phyloP scores from a whole-genome alignment of 202 grass and related monocot species.

The Zoysia matrella region DNA sequence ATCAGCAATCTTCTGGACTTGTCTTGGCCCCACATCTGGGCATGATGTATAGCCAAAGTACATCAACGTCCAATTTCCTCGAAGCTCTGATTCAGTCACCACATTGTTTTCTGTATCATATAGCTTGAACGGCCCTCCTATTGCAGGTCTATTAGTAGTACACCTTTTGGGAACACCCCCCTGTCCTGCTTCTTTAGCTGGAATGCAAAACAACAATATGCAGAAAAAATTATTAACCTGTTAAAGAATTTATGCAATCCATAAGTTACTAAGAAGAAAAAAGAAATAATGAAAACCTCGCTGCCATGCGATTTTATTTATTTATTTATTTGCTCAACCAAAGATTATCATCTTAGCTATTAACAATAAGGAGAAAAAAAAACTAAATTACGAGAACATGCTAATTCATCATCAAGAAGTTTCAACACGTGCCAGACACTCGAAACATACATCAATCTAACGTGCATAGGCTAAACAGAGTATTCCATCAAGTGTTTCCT shows the following conservation, averaged over 20 bases:
- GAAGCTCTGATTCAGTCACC: constrained; percentile 78
- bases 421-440: not conserved
- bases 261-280: constrained; percentile 17
- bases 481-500: constrained; percentile 13
- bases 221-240: constrained; percentile 20
- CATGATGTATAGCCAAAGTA: constrained; percentile 95
- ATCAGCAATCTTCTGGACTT: constrained; percentile 82
- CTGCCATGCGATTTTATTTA: constrained; percentile 8
- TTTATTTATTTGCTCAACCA: constrained; percentile 1
- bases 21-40: constrained; percentile 73
- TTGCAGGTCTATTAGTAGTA: constrained; percentile 86
- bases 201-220: constrained; percentile 25
- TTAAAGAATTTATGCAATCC: constrained; percentile 29
- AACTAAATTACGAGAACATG: not conserved
- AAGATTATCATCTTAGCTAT: not conserved
- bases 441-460: not conserved
- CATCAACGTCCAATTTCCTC: constrained; percentile 81
- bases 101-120: constrained; percentile 79
- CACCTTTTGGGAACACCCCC: constrained; percentile 60
- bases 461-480: not conserved
- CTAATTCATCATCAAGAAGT: constrained; percentile 3
- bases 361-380: not conserved
- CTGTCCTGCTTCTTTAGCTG: constrained; percentile 56
- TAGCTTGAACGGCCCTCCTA: constrained; percentile 89
- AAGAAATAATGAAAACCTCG: constrained; percentile 9